Percentiles rank a stretch among this genome's conserved stretches.
Conservation (phyloP, 164 flowering plant species). For the Sedum album region DNA sequence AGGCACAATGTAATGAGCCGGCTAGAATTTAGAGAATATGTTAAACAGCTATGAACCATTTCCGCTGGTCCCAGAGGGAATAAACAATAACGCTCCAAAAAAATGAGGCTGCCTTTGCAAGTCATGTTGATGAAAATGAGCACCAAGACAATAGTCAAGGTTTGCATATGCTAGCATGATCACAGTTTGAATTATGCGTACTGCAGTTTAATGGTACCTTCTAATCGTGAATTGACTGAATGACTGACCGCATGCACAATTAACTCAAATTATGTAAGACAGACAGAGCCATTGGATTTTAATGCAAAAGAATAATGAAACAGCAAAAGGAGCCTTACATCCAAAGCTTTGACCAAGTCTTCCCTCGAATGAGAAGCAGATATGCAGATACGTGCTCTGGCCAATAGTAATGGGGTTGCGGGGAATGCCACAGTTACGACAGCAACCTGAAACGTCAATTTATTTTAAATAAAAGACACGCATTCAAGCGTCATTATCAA, state of each 20-base stretch:
- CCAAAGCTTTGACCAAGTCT: slow-evolving; percentile 71
- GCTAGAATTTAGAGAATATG: neutral
- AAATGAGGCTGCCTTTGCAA: no score
- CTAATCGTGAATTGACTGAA: neutral
- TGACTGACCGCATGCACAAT: neutral
- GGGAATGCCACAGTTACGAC: slow-evolving; percentile 68
- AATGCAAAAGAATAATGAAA: neutral
- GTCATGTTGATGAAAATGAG: no score
- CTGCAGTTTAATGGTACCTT: neutral
- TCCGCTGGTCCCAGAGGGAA: neutral
- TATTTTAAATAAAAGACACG: no score
- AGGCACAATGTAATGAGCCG: neutral
- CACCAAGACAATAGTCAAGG: neutral
- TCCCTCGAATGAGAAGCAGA: slow-evolving; percentile 90
- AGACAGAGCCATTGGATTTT: neutral
- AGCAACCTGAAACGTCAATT: slow-evolving; percentile 53
- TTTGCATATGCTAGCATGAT: neutral
- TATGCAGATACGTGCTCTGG: slow-evolving; percentile 67
- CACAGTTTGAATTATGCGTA: neutral
- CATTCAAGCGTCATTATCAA: neutral
- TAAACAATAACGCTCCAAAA: no score
- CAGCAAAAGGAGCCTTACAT: slow-evolving; percentile 32
- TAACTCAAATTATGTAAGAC: no score
- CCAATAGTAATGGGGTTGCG: neutral
- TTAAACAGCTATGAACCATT: neutral